phyloP scores from a whole-genome alignment of 83 land plant genomes.

The Isoetes engelmannii region DNA sequence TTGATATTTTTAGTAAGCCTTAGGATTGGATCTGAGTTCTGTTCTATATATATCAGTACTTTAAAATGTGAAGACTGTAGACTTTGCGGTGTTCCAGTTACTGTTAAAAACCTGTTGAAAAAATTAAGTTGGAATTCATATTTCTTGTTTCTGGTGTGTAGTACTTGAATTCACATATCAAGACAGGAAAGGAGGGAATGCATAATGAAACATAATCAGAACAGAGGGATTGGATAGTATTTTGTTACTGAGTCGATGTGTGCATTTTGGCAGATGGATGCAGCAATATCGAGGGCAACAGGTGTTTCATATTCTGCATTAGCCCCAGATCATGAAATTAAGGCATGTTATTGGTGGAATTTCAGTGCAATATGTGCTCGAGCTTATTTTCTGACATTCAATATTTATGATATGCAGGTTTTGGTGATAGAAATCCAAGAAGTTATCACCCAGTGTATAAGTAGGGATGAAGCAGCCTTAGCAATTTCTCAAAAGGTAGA shows the following conservation, averaged over 20 bases:
- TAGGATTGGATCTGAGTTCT: not conserved
- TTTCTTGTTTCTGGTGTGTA: too few relatives aligned
- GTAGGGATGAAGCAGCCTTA: conserved; percentile 86
- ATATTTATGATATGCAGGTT: conserved; percentile 30
- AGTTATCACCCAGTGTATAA: conserved; percentile 58
- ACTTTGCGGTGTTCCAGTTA: too few relatives aligned
- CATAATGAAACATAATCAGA: too few relatives aligned
- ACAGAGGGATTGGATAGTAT: too few relatives aligned
- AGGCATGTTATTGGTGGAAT: conserved; percentile 9
- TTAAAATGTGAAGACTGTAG: too few relatives aligned
- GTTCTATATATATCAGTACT: too few relatives aligned
- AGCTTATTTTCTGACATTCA: not conserved
- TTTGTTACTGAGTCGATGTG: not conserved
- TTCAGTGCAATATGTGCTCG: not conserved
- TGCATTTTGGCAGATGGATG: conserved; percentile 24
- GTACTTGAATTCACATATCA: too few relatives aligned
- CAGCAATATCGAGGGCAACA: conserved; percentile 19
- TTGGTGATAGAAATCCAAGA: conserved; percentile 68
- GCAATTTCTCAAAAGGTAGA: conserved; percentile 87
- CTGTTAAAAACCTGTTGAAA: too few relatives aligned
- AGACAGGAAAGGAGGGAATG: too few relatives aligned
- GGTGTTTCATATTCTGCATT: conserved; percentile 9
- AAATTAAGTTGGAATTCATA: too few relatives aligned
- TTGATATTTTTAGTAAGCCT: not conserved
- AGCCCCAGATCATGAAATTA: conserved; percentile 31